Evolutionary conservation across 2,329 filamentous ascomycete species (phyloP).

Genomic region (Talaromyces marneffei): DNA sequence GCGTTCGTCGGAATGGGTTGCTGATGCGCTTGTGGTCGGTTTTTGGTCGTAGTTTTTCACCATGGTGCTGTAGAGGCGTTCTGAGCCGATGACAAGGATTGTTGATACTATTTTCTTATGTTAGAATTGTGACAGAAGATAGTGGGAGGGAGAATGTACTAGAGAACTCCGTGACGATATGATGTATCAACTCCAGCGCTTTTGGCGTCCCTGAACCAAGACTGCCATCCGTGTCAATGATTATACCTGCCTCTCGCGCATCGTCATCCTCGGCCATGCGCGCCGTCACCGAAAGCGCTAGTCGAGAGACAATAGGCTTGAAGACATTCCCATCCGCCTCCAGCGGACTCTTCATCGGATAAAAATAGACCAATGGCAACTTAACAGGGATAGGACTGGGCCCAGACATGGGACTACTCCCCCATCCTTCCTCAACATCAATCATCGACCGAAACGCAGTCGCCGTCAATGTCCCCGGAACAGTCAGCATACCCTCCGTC

Average conservation of each 20-base stretch:
- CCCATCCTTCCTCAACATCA: conserved; percentile 85
- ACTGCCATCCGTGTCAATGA: conserved; percentile 76
- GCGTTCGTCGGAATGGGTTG: conserved; percentile 52
- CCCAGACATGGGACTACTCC: conserved; percentile 82
- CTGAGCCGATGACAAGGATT: conserved; percentile 75
- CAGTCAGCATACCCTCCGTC: conserved; percentile 67
- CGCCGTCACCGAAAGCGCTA: conserved; percentile 72
- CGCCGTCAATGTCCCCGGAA: conserved; percentile 77
- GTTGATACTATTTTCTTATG: conserved; percentile 57
- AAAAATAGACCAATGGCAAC: conserved; percentile 84
- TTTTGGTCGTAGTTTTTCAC: conserved; percentile 58
- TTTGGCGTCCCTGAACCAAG: conserved; percentile 58
- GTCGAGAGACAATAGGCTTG: conserved; percentile 64
- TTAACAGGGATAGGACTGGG: conserved; percentile 86
- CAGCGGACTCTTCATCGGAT: conserved; percentile 62
- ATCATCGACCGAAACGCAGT: conserved; percentile 82
- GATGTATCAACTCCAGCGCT: conserved; percentile 70
- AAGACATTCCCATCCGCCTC: conserved; percentile 69
- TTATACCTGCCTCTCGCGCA: conserved; percentile 67
- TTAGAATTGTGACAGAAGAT: background rate
- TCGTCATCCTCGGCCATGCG: conserved; percentile 69
- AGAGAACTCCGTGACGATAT: conserved; percentile 66
- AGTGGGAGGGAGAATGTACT: conserved; percentile 40
- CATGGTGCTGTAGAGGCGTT: conserved; percentile 69
- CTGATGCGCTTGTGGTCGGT: conserved; percentile 42